Percentiles rank a stretch among this genome's conserved stretches.
phyloP scores from a whole-genome alignment of 2,329 filamentous ascomycete species.

The Neocucurbitaria cava region DNA sequence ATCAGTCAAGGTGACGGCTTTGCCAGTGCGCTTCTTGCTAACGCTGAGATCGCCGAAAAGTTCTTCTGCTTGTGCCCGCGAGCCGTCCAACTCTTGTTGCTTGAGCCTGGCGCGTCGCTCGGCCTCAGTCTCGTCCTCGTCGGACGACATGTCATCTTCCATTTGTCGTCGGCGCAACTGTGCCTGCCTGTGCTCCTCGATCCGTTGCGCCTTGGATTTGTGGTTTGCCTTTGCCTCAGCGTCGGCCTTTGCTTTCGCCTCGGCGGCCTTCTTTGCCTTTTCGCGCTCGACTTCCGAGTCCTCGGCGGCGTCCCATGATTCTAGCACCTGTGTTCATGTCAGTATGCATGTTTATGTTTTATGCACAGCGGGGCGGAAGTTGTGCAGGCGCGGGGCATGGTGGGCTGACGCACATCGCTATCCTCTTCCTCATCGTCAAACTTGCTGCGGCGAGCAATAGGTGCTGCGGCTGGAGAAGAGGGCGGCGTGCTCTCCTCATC shows the following conservation, averaged over 20 bases:
- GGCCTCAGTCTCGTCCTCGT: constrained; percentile 77
- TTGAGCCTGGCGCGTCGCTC: constrained; percentile 76
- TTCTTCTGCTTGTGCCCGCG: constrained; percentile 88
- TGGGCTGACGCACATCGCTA: constrained; percentile 70
- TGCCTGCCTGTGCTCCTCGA: constrained; percentile 75
- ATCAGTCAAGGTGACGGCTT: constrained; percentile 73
- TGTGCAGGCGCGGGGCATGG: constrained; percentile 21
- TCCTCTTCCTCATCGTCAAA: constrained; percentile 93
- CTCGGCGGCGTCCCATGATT: constrained; percentile 96
- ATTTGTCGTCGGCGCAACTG: constrained; percentile 65
- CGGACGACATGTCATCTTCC: constrained; percentile 63
- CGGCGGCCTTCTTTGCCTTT: constrained; percentile 86
- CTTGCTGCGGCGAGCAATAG: constrained; percentile 65
- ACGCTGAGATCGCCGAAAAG: constrained; percentile 81
- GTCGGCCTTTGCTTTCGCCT: constrained; percentile 87
- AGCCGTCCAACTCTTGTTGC: constrained; percentile 82
- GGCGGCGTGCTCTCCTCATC: constrained; percentile 63
- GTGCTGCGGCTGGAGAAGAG: constrained; percentile 56
- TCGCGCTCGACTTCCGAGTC: constrained; percentile 97
- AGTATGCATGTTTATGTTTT: constrained; percentile 16
- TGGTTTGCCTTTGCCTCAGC: constrained; percentile 88
- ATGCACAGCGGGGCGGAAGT: constrained; percentile 23
- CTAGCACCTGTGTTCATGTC: constrained; percentile 71
- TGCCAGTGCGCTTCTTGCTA: constrained; percentile 73
- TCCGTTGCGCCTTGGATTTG: constrained; percentile 85